phyloP scores from a whole-genome alignment of 2,329 filamentous ascomycete species.

The Simplicillium aogashimaense region DNA sequence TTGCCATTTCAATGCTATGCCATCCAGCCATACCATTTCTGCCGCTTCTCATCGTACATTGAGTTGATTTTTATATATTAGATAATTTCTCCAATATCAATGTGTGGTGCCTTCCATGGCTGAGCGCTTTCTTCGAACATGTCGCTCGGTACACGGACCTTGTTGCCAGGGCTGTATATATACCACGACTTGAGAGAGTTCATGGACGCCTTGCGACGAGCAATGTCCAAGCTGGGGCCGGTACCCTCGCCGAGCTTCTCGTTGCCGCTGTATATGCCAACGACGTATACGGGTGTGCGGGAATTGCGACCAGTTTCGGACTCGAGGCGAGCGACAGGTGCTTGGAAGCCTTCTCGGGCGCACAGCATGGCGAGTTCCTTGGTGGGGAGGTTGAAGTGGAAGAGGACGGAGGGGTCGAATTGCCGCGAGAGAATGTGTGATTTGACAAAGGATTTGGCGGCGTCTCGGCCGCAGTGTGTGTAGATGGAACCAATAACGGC shows the following conservation, averaged over 20 bases:
- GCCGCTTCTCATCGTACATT: neutral
- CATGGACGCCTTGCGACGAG: conserved; percentile 69
- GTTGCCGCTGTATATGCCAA: conserved; percentile 83
- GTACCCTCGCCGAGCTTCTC: conserved; percentile 91
- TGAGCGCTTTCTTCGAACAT: conserved; percentile 51
- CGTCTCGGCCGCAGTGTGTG: conserved; percentile 67
- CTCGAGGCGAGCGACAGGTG: conserved; percentile 76
- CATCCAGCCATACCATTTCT: conserved; percentile 1
- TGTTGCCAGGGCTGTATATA: conserved; percentile 70
- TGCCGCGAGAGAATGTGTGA: conserved; percentile 75
- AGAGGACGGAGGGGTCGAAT: conserved; percentile 67
- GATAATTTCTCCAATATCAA: conserved; percentile 64
- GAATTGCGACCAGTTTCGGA: conserved; percentile 83
- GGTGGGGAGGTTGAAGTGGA: conserved; percentile 75
- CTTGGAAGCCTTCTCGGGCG: conserved; percentile 78
- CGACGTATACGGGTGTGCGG: conserved; percentile 81
- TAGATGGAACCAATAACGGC: conserved; percentile 80
- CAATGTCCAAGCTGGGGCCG: conserved; percentile 68
- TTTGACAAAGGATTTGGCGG: conserved; percentile 74
- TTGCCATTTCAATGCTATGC: too few relatives aligned
- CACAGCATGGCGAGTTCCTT: conserved; percentile 78
- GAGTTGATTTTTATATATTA: conserved; percentile 13
- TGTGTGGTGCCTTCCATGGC: conserved; percentile 57
- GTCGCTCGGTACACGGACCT: conserved; percentile 59
- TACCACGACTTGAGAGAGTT: conserved; percentile 91